Base-by-base conservation (phyloP, 1,139 yeast species). In the Debaryomyces singareniensis region DNA sequence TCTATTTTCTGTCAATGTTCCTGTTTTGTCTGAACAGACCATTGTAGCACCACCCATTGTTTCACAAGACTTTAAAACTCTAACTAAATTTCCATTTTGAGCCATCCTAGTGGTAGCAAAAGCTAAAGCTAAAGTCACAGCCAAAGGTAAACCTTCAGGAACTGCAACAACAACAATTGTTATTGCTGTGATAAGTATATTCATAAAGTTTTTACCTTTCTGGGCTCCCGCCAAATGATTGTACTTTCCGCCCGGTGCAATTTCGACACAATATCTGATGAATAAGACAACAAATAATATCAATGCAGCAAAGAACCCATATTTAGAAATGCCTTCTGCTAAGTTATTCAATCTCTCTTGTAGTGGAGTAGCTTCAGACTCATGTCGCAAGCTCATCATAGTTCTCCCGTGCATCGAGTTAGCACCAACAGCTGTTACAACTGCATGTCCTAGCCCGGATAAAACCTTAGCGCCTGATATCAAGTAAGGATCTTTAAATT, bases 1-100 rank as follows among this genome's bases (percentile, higher is more conserved):
- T 47, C 69, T 70, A 55, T 91, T 91, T 55, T 87, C 94, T 1
- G 98, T 91, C 35, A 91, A 69, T 9, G 98, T 91, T 36, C 98
- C 98, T 1, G 98, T 91, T 55, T 91, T 91, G 60, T 91, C 99
- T 1, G 97, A 86, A 55, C 98, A 93, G 31, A 91, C 71, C 3
- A 96, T 91, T 10, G 98, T 91, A 3, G 97, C 98, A 27, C 95
- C 89, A 29, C 99, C 98, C 98, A 91, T 91, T 11, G 96, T 91
- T 58, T 91, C 99, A 70, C 98, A 91, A 28, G 95, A 81, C 47
- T 79, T 80, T 44, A 91, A 68, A 5, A 86, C 95, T 45, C 98
- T 75, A n/a, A 91, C 98, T 48, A 91, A 66, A 53, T 91, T 91
- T 45, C 95, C 95, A 54, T 91, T 96, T 53, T 84, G 85, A 15